Evolutionary conservation across 2,329 filamentous ascomycete species (phyloP).

Genomic region (Aphanocladium album): DNA sequence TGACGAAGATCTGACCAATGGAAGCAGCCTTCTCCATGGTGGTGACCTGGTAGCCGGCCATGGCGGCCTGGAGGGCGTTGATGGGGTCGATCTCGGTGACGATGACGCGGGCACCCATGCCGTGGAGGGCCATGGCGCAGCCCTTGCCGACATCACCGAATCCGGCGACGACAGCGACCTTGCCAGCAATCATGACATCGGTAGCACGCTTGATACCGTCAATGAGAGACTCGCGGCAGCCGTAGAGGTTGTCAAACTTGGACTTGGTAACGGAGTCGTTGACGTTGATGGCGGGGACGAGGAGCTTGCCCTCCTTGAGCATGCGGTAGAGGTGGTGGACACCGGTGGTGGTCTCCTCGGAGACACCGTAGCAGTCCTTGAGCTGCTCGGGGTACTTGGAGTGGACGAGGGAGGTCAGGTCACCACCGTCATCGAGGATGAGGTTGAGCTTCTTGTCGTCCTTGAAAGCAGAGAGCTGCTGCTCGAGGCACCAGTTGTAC

Average conservation of each 20-base stretch:
- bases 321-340: constrained; percentile 99
- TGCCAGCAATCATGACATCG: constrained; percentile 99
- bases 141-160: constrained; percentile 99
- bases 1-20: constrained; percentile 95
- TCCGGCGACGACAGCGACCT: constrained; percentile 95
- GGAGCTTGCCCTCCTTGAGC: constrained; percentile 84
- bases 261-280: constrained; percentile 99
- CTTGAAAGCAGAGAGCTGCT: constrained; percentile 96
- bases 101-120: constrained; percentile 95
- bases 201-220: constrained; percentile 99
- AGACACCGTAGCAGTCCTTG: constrained; percentile 96
- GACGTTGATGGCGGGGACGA: constrained; percentile 97
- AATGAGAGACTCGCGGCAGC: constrained; percentile 96
- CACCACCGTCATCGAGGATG: constrained; percentile 97
- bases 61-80: constrained; percentile 98
- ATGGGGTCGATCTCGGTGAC: constrained; percentile 98
- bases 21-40: constrained; percentile 96
- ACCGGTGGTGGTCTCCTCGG: constrained; percentile 99
- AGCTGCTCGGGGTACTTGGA: constrained; percentile 98
- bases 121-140: constrained; percentile 90
- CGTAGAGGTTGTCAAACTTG: constrained; percentile 99
- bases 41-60: constrained; percentile 93
- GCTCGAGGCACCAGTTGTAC: constrained; percentile 99
- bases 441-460: constrained; percentile 95
- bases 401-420: constrained; percentile 94